Percentiles rank a stretch among this genome's conserved stretches.
Evolutionary conservation across 495 filamentous ascomycete species (phyloP).

Genomic region (Chaetomidium leptoderma): DNA sequence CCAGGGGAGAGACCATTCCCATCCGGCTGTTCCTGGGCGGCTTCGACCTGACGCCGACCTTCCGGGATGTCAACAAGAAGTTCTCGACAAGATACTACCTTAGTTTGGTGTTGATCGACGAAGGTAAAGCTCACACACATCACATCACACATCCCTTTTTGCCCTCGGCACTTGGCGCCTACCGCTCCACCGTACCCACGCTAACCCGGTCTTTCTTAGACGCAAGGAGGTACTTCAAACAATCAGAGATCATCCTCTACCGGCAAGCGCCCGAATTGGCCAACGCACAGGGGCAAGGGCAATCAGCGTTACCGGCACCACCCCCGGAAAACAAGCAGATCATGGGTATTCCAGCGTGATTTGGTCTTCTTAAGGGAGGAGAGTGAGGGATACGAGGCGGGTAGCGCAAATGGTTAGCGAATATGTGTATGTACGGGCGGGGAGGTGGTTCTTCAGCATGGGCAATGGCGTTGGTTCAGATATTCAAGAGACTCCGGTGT

Average conservation of each 20-base stretch:
- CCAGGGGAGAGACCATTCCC: slow-evolving; percentile 95
- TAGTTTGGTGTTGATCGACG: slow-evolving; percentile 92
- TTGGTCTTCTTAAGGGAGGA: no score
- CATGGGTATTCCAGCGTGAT: slow-evolving; percentile 26
- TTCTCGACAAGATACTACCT: slow-evolving; percentile 98
- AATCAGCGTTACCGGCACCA: slow-evolving; percentile 25
- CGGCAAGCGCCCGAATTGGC: slow-evolving; percentile 78
- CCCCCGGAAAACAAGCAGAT: slow-evolving; percentile 27
- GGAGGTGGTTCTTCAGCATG: slow-evolving; percentile 22
- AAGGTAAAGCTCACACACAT: slow-evolving; percentile 55
- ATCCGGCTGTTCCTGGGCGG: slow-evolving; percentile 97
- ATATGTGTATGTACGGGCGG: slow-evolving; percentile 20
- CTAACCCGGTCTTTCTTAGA: slow-evolving; percentile 50
- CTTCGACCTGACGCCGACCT: slow-evolving; percentile 96
- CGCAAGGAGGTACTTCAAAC: slow-evolving; percentile 96
- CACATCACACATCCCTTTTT: not conserved
- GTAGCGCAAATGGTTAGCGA: not conserved
- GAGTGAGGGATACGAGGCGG: not conserved
- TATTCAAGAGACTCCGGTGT: slow-evolving; percentile 3
- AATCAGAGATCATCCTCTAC: slow-evolving; percentile 97
- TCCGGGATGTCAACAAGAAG: slow-evolving; percentile 99
- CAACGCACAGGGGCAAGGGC: slow-evolving; percentile 28
- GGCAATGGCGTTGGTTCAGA: slow-evolving; percentile 20
- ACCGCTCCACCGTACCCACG: not conserved
- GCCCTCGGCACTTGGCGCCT: no score